Evolutionary conservation across 495 filamentous ascomycete species (phyloP), one percentile per base, ranked within the genome.

Genomic region (Penicillium nucicola): DNA sequence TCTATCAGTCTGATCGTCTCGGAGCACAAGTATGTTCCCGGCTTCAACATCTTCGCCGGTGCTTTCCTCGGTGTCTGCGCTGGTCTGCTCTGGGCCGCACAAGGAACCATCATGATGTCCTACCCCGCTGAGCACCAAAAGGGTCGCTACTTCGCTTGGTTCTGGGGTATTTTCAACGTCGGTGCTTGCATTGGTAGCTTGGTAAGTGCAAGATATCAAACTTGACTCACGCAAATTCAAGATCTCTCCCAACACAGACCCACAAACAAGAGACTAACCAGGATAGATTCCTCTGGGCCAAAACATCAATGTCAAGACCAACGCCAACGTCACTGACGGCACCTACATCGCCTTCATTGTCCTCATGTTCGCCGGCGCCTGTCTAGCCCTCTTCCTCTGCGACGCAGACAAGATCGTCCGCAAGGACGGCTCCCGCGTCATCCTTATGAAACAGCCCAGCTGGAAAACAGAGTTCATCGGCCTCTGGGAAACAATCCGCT

Each of bases 361-460:
- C 17, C 62, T 80, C 31, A 79, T 76, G 60, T 64, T 69, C 32
- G 45, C 63, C 18, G 77, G 77, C 20, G 89, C 89, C 32, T 44
- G 74, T 45, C 73, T 95, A 1, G 83, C 88, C 9, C 71, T 69
- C 15, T 65, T 64, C 28, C 59, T 77, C 25, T 71, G 68, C 19
- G 65, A 92, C 56, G 87, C 87, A 39, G 76, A 83, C 46, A 75
- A 81, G 40, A 79, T 96, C 41, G 68, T 89, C 45, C 89, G 91
- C 44, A 64, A 76, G 2, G 91, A 96, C 66, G 89, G 90, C 32
- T 86, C 85, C 28, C 78, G 78, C 37, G 79, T 92, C 56, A 84
- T 92, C 56, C 60, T 90, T 14, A 90, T 90, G 87, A 88, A 91
- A 75, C 84, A 89, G 61, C 89, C 89, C 3, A 84, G 84, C 30